A percentile compares a stretch with the other conserved stretches of the same genome.
Conservation (phyloP, 495 filamentous ascomycete genomes). For the Aspergillus leporis region DNA sequence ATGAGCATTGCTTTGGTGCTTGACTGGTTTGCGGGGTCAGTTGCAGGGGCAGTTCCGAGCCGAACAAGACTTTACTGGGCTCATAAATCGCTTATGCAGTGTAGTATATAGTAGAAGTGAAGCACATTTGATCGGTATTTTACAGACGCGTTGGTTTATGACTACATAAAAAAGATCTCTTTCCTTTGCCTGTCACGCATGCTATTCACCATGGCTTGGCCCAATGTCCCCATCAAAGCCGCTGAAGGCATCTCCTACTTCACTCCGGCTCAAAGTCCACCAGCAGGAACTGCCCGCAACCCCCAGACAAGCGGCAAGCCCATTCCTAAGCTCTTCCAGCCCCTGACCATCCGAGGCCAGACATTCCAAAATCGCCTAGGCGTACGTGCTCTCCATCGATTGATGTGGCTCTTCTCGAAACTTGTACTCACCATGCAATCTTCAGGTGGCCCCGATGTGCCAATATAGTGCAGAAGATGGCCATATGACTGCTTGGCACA, state of each 20-base stretch:
- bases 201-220: conserved; percentile 13
- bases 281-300: conserved; percentile 57
- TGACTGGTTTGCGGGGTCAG: no score
- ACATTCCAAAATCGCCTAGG: conserved; percentile 57
- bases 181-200: not conserved
- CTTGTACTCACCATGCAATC: no score
- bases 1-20: no score
- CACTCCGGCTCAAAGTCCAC: conserved; percentile 59
- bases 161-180: no score
- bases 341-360: conserved; percentile 51
- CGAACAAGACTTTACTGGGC: no score
- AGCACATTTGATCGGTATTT: no score
- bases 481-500: conserved; percentile 62
- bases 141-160: no score
- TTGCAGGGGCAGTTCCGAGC: no score
- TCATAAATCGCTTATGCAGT: no score
- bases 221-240: conserved; percentile 37
- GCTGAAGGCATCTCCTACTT: conserved; percentile 57
- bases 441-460: conserved; percentile 59
- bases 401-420: no score
- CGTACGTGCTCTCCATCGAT: conserved; percentile 29
- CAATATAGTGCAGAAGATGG: conserved; percentile 67
- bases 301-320: conserved; percentile 50
- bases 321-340: conserved; percentile 64
- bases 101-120: no score